These are phyloP conservation scores for Eutypa lata DNA, from an alignment of 2,329 filamentous ascomycete species.

Conservation along the genomic window DNA sequence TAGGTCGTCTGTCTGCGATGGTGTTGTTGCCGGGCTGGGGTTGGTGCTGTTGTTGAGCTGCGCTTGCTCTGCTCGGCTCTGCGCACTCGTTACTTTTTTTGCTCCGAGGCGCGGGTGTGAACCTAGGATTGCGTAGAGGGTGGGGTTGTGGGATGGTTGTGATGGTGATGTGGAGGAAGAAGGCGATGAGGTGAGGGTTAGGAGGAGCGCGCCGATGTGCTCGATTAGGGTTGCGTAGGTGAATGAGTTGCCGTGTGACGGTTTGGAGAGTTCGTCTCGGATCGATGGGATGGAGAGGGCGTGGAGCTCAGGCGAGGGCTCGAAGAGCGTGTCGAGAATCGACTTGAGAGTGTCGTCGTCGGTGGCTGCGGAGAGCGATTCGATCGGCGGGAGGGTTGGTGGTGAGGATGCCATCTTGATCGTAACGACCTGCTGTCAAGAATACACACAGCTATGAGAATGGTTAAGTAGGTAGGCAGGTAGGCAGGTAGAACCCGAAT, in stretches of 20 bases:
- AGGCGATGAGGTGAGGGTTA: conserved; percentile 51
- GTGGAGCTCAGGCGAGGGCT: conserved; percentile 74
- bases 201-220: conserved; percentile 61
- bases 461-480: no score
- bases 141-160: conserved; percentile 41
- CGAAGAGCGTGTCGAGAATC: conserved; percentile 77
- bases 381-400: conserved; percentile 53
- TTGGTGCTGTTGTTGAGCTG: conserved; percentile 50
- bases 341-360: conserved; percentile 51
- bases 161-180: conserved; percentile 29
- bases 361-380: conserved; percentile 52
- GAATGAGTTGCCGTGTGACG: conserved; percentile 45
- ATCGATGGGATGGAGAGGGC: conserved; percentile 67
- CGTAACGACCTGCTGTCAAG: not conserved
- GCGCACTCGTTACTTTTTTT: conserved; percentile 75
- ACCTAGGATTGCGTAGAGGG: conserved; percentile 69
- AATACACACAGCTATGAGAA: no score
- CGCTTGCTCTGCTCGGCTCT: conserved; percentile 80
- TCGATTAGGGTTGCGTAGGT: conserved; percentile 67
- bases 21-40: conserved; percentile 6
- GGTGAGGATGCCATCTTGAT: conserved; percentile 4
- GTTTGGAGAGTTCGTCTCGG: conserved; percentile 25
- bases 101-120: conserved; percentile 83
- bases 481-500: no score
- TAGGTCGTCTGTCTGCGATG: conserved; percentile 38